Evolutionary conservation across 139 green algal genomes (phyloP).

Genomic region (Micromonas pusilla): DNA sequence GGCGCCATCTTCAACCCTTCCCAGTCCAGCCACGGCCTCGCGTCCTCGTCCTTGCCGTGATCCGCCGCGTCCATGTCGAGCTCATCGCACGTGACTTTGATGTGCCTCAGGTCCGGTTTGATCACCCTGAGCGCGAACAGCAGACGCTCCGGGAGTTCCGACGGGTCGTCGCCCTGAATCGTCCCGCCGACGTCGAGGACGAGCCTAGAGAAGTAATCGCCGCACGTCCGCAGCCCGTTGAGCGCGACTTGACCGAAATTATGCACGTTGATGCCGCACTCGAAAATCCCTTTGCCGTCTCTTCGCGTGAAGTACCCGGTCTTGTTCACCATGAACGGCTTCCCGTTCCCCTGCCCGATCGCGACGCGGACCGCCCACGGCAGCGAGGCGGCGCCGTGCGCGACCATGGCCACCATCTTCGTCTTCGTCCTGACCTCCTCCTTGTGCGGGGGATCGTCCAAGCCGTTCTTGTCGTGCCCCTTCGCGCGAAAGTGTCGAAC

Average conservation of each 20-base stretch:
- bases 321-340: conserved; percentile 23
- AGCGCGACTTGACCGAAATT: neutral
- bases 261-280: neutral
- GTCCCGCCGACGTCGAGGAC: conserved; percentile 8
- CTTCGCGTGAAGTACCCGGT: neutral
- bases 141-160: conserved; percentile 8
- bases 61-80: neutral
- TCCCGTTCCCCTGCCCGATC: conserved; percentile 14
- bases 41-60: neutral
- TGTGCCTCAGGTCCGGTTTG: conserved; percentile 1
- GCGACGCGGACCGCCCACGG: conserved; percentile 6
- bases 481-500: neutral
- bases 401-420: conserved; percentile 24
- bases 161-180: conserved; percentile 5
- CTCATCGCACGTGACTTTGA: neutral
- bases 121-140: neutral
- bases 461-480: neutral
- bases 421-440: neutral
- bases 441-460: conserved; percentile 6
- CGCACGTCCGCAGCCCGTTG: neutral
- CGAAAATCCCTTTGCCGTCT: neutral
- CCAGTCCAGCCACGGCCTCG: neutral
- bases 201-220: neutral
- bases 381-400: neutral
- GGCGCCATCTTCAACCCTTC: neutral